Conservation (phyloP, 768 basidiomycete species). For the Russula virescens region DNA sequence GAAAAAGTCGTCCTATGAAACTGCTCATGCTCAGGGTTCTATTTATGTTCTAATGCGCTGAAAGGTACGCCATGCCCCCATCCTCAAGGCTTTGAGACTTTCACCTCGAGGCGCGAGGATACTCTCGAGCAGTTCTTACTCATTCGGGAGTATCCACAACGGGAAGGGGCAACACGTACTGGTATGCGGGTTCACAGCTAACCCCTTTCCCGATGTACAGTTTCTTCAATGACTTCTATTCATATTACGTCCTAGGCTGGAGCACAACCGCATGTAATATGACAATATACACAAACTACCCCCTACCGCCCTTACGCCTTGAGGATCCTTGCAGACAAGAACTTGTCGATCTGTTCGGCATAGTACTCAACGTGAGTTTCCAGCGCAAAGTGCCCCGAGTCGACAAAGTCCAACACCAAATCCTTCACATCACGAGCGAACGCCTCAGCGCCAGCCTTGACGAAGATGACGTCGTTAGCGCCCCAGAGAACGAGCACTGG, state of each 20-base stretch:
- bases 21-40: too few species aligned
- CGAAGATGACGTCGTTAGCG: conserved; percentile 40
- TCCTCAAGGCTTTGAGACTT: background rate
- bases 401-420: conserved; percentile 36
- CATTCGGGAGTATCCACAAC: too few species aligned
- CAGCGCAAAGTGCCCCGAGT: conserved; percentile 45
- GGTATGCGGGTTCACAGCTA: too few species aligned
- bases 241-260: background rate
- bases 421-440: conserved; percentile 37
- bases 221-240: too few species aligned
- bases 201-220: background rate
- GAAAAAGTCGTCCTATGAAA: too few species aligned
- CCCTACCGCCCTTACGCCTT: background rate
- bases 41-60: too few species aligned
- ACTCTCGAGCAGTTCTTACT: background rate
- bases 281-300: background rate
- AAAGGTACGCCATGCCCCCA: background rate
- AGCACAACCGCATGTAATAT: background rate
- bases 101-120: background rate
- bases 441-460: conserved; percentile 40
- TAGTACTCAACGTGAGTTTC: conserved; percentile 31
- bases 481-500: conserved; percentile 47
- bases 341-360: conserved; percentile 18
- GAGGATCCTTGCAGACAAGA: conserved; percentile 15
- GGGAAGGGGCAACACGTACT: too few species aligned